A percentile compares a stretch with the other conserved stretches of the same genome.
These are phyloP conservation scores for Cordyceps tenuipes DNA, from an alignment of 2,329 filamentous ascomycete genomes.

Conservation along the genomic window DNA sequence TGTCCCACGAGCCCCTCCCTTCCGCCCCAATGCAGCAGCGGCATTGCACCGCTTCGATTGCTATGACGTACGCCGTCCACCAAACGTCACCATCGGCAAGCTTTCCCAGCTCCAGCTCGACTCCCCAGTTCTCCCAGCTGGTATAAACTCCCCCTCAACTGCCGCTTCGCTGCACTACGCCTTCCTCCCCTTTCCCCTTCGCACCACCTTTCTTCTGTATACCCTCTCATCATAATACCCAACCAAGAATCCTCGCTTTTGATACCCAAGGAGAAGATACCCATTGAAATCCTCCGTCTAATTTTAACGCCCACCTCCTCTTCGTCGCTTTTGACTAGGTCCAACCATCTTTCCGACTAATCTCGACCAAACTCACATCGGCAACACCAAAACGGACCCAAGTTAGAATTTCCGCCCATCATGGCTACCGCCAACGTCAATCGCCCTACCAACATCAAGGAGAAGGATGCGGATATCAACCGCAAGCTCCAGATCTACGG, in stretches of 20 bases:
- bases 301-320: constrained; percentile 2
- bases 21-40: neutral
- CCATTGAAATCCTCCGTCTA: neutral
- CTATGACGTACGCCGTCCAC: constrained; percentile 12
- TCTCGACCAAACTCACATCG: neutral
- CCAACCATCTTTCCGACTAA: neutral
- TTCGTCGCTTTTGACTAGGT: constrained; percentile 5
- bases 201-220: constrained; percentile 2
- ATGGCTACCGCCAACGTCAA: constrained; percentile 47
- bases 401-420: constrained; percentile 9
- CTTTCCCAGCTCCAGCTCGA: constrained; percentile 2
- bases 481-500: constrained; percentile 92
- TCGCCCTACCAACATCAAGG: constrained; percentile 61
- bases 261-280: constrained; percentile 7
- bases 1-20: neutral
- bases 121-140: constrained; percentile 3
- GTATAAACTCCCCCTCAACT: constrained; percentile 13
- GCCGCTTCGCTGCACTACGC: neutral
- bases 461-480: constrained; percentile 82
- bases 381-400: neutral
- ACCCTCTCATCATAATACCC: constrained; percentile 13
- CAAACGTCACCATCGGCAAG: constrained; percentile 13
- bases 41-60: neutral
- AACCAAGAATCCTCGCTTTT: neutral
- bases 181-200: neutral